Evolutionary conservation across 148 eudicot genomes (phyloP), one percentile per base, ranked within the genome.

Genomic region (Beta vulgaris): DNA sequence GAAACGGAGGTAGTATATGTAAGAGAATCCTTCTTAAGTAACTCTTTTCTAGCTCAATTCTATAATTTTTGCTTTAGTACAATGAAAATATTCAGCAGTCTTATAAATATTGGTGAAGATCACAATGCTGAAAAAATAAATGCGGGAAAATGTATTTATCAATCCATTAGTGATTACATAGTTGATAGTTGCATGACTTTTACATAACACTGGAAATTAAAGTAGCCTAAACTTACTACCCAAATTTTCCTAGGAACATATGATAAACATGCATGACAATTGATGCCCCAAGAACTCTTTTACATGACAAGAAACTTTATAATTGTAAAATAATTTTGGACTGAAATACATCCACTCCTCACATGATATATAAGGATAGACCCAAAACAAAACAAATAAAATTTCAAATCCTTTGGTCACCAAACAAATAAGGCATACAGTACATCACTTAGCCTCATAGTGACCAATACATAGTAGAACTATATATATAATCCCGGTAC

Each of bases 301-400:
- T 62, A 43, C 68, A 51, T 51, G 13, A 44, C 4, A 65, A 49
- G 28, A 21, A 12, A 23, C 26, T 36, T 2, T 0, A 42, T 11
- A 44, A 7, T 21, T 13, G 44, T 19, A 6, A 2, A 12, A n/a
- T n/a, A n/a, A n/a, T n/a, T 39, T 68, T 37, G 65, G 28, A 71
- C 36, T 18, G 74, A 53, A 70, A 70, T 60, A 60, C 26, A 70
- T 61, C 75, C 19, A 77, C 75, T 77, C 80, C 80, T 77, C 80
- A 39, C 61, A 59, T 35, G 26, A 74, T 62, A n/a, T 2, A 2
- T 18, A 34, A 15, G 34, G 43, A 0, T 28, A 18, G 29, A 15
- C 59, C 66, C 51, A 49, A 63, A 62, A 62, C 14, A 25, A 28
- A 34, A 14, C 11, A 40, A 55, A 26, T 23, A 70, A 77, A 12